A percentile compares a stretch with the other conserved stretches of the same genome.
Evolutionary conservation across 495 filamentous ascomycete genomes (phyloP).

Genomic region (Schizothecium vesticola): DNA sequence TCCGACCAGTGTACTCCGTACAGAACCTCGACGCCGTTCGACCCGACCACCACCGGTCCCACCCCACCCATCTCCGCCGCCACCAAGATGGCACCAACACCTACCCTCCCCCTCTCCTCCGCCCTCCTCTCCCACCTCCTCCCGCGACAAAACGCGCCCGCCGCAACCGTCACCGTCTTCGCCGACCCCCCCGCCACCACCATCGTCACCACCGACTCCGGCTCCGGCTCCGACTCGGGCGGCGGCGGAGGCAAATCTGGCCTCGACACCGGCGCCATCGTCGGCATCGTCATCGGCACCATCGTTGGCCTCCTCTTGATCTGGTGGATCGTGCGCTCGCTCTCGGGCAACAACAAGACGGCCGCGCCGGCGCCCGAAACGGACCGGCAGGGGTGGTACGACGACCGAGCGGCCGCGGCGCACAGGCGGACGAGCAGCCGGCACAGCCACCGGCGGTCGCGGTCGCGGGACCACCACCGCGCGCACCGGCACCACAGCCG

Average conservation of each 20-base stretch:
- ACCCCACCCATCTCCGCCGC: not conserved
- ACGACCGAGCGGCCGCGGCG: slow-evolving; percentile 13
- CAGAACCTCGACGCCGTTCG: not conserved
- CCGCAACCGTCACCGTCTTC: slow-evolving; percentile 16
- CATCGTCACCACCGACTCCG: not conserved
- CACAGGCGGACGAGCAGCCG: slow-evolving; percentile 1
- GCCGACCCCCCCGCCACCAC: slow-evolving; percentile 1
- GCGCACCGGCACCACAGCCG: not conserved
- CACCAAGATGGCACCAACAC: slow-evolving; percentile 21
- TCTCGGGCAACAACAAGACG: slow-evolving; percentile 4
- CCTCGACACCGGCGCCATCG: slow-evolving; percentile 23
- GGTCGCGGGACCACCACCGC: not conserved
- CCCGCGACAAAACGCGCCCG: slow-evolving; percentile 11
- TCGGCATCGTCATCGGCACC: slow-evolving; percentile 27
- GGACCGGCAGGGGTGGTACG: slow-evolving; percentile 25
- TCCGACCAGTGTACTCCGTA: not conserved
- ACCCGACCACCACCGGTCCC: not conserved
- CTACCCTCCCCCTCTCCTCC: slow-evolving; percentile 12
- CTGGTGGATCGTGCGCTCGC: slow-evolving; percentile 18
- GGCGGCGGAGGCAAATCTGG: slow-evolving; percentile 1
- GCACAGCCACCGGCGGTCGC: not conserved
- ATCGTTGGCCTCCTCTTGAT: slow-evolving; percentile 24
- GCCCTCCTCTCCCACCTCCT: not conserved
- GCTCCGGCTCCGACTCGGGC: not conserved
- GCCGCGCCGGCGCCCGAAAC: slow-evolving; percentile 1